phyloP scores from a whole-genome alignment of 148 eudicot species.

The Chenopodium formosanum region DNA sequence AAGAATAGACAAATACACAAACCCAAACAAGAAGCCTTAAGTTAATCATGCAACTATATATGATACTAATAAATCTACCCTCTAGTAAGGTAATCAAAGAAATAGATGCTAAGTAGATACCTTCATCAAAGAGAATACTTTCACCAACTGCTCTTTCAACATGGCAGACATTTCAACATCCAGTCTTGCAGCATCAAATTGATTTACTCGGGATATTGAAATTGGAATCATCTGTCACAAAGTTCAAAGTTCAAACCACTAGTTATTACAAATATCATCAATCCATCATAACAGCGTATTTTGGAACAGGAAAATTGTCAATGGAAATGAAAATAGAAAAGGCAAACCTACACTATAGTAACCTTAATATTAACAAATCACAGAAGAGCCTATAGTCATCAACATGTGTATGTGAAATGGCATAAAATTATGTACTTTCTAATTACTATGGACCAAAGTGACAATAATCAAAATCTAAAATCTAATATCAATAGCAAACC shows the following conservation, averaged over 20 bases:
- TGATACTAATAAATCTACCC: neutral
- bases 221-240: constrained; percentile 60
- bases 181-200: constrained; percentile 85
- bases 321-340: neutral
- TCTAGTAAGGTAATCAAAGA: neutral
- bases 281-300: neutral
- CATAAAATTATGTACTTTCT: too few relatives aligned
- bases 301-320: neutral
- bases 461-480: too few relatives aligned
- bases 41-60: constrained; percentile 5
- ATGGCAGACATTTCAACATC: constrained; percentile 97
- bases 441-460: too few relatives aligned
- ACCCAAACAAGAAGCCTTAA: neutral
- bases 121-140: constrained; percentile 92
- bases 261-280: too few relatives aligned
- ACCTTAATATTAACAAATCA: neutral
- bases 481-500: too few relatives aligned
- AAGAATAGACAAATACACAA: constrained; percentile 12
- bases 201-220: constrained; percentile 87
- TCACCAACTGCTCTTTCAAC: constrained; percentile 91
- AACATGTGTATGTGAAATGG: neutral
- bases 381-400: neutral
- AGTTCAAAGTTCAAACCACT: neutral
- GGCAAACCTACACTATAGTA: neutral
- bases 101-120: constrained; percentile 32